A percentile compares a stretch with the other conserved stretches of the same genome.
Conservation (phyloP, 805 yeast genomes). For the Peterozyma xylosa region DNA sequence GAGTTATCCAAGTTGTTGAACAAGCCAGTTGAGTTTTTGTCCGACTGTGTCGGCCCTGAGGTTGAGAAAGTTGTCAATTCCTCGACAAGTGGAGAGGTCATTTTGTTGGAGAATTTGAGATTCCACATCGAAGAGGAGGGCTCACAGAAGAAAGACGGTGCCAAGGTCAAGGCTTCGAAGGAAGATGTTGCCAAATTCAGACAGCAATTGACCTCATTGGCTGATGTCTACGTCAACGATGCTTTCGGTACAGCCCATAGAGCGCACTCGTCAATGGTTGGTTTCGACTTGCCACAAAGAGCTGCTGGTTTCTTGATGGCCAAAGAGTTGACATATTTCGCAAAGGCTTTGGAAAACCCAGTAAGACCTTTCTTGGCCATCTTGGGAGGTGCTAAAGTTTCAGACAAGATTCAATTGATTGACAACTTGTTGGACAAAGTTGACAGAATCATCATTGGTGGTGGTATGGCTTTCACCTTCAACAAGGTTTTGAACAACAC, state of each 20-base stretch:
- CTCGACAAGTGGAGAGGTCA: conserved; percentile 73
- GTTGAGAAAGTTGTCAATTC: conserved; percentile 73
- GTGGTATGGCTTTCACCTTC: conserved; percentile 99
- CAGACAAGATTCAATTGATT: conserved; percentile 97
- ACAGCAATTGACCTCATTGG: conserved; percentile 80
- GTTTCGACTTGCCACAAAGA: conserved; percentile 89
- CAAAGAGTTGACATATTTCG: conserved; percentile 95
- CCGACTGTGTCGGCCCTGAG: conserved; percentile 89
- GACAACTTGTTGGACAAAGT: conserved; percentile 97
- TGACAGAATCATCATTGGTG: conserved; percentile 90
- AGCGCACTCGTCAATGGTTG: conserved; percentile 99
- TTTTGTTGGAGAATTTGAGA: conserved; percentile 94
- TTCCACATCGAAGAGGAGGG: conserved; percentile 99
- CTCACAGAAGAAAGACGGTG: conserved; percentile 83
- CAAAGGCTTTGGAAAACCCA: conserved; percentile 98
- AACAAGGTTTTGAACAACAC: conserved; percentile 84
- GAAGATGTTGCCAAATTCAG: conserved; percentile 85
- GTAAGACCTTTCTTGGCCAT: conserved; percentile 97
- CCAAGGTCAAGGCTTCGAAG: conserved; percentile 86
- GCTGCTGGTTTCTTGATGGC: conserved; percentile 99
- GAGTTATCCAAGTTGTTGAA: conserved; percentile 79
- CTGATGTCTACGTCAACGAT: conserved; percentile 96
- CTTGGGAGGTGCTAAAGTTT: conserved; percentile 98
- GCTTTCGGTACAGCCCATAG: conserved; percentile 99
- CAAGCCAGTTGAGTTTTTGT: conserved; percentile 70